phyloP scores from a whole-genome alignment of 768 basidiomycete genomes.

The Kwoniella sp. region DNA sequence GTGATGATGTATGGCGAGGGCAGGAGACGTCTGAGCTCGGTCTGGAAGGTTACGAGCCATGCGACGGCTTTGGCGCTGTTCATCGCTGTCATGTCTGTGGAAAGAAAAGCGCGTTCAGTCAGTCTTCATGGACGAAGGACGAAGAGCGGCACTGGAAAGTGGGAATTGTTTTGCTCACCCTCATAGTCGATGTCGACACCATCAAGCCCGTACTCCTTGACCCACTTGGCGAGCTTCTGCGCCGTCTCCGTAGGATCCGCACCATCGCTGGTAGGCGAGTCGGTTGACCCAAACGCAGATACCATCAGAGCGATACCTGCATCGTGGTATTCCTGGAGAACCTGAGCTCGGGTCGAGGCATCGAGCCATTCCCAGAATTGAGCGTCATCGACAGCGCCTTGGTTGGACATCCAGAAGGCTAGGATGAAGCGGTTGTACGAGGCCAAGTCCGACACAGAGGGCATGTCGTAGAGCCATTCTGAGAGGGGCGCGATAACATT shows the following conservation, averaged over 20 bases:
- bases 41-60: constrained; percentile 55
- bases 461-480: constrained; percentile 50
- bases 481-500: too few relatives aligned
- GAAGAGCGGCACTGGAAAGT: too few relatives aligned
- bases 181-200: constrained; percentile 77
- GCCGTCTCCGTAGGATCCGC: constrained; percentile 69
- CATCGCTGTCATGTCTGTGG: constrained; percentile 49
- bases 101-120: constrained; percentile 2
- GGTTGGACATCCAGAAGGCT: constrained; percentile 53
- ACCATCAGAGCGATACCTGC: constrained; percentile 69
- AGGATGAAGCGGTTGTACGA: constrained; percentile 53
- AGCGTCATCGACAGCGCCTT: constrained; percentile 51
- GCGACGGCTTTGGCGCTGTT: constrained; percentile 44
- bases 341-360: constrained; percentile 57
- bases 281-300: constrained; percentile 66
- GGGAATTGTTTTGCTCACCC: constrained; percentile 17
- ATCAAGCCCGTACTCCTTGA: constrained; percentile 66
- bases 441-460: constrained; percentile 36
- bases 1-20: constrained; percentile 53
- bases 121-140: background rate
- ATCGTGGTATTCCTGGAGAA: constrained; percentile 63
- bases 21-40: constrained; percentile 43
- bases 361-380: constrained; percentile 36
- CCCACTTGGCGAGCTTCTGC: constrained; percentile 68
- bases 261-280: constrained; percentile 64